Evolutionary conservation across 1,139 yeast species (phyloP), one percentile per base, ranked within the genome.

Genomic region (Lodderomyces parapsilosis): DNA sequence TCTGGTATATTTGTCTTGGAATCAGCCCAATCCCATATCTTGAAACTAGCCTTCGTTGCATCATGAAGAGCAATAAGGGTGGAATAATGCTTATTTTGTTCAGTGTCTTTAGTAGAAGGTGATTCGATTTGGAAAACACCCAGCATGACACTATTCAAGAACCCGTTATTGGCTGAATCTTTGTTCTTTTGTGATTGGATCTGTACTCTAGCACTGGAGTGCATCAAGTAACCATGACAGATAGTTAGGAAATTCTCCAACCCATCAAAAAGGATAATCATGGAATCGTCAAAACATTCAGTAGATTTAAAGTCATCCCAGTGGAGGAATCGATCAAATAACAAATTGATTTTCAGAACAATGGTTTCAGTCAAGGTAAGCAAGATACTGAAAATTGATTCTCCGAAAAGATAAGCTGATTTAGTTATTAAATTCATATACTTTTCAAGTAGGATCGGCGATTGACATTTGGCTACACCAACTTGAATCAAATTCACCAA

Each of bases 101-200:
- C 80, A 19, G 77, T 78, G 2, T 79, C 68, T 40, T 80, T 68
- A 5, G 76, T 74, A 6, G 74, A 71, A 0, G 90, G 86, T 0
- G 87, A 74, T 51, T 90, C 97, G 9, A 86, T 80, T 46, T 83
- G 86, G 57, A 91, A 88, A 0, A 90, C 96, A 2, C 96, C 96
- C 50, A 87, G 90, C 40, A 86, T 84, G 10, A 87, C 91, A 46
- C 79, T 80, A 0, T 89, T 89, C 49, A 86, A 77, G 57, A 86
- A 85, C 0, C 86, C 84, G 19, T 74, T 76, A 11, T 49, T 50
- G n/a, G 47, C 43, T 11, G 30, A 41, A 10, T 44, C 14, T 13
- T 15, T 22, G n/a, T 25, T 25, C 15, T 5, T 11, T 25, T 32
- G 37, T 14, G 24, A 18, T n/a, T 42, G 36, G n/a, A 48, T 43